These are phyloP conservation scores for Secale cereale DNA, from an alignment of 176 grass and related monocot genomes.

Conservation along the genomic window DNA sequence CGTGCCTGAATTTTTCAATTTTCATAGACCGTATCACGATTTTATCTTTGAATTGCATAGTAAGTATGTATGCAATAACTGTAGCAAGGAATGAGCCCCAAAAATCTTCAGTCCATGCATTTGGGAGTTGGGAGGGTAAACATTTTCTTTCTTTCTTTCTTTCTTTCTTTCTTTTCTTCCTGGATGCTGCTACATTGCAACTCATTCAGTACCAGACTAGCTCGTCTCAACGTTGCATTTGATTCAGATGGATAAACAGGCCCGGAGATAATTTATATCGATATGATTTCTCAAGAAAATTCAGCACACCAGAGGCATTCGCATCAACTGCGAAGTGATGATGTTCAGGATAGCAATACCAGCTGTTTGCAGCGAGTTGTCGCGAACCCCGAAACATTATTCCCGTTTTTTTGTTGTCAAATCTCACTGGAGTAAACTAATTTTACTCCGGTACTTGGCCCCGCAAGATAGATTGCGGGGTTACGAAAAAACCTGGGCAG, in stretches of 20 bases:
- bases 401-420: not conserved
- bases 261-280: not conserved
- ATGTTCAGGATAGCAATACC: not conserved
- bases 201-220: no score
- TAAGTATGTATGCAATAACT: no score
- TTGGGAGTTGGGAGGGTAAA: no score
- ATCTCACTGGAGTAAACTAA: not conserved
- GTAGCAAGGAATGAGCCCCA: no score
- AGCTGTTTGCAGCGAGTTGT: not conserved
- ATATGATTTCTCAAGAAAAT: not conserved
- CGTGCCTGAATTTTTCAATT: no score
- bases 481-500: slow-evolving; percentile 9
- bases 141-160: no score
- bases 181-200: no score
- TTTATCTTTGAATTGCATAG: no score
- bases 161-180: no score
- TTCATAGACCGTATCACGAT: no score
- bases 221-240: not conserved
- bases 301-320: not conserved
- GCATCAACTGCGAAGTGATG: not conserved
- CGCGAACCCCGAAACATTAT: slow-evolving; percentile 12
- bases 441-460: slow-evolving; percentile 2
- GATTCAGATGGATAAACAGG: not conserved
- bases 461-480: not conserved
- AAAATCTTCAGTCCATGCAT: no score